phyloP scores from a whole-genome alignment of 2,329 filamentous ascomycete genomes.

The Nigrospora oryzae region DNA sequence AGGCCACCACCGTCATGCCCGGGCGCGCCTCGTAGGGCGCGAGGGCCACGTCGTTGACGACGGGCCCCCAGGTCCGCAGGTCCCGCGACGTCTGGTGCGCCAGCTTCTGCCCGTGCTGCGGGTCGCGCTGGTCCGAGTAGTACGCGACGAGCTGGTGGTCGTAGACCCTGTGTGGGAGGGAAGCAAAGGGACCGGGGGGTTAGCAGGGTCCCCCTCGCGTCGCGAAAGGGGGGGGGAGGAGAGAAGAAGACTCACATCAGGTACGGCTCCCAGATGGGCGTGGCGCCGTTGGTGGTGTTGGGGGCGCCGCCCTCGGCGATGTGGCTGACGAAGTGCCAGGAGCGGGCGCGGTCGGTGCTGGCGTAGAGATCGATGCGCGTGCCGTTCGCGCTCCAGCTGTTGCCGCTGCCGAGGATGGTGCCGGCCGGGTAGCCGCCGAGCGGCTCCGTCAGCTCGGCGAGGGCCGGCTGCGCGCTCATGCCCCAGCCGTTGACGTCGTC shows the following conservation, averaged over 20 bases:
- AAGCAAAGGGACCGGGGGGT: background rate
- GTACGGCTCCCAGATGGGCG: conserved; percentile 66
- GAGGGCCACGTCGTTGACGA: conserved; percentile 54
- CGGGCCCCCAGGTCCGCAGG: conserved; percentile 47
- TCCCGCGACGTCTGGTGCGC: conserved; percentile 54
- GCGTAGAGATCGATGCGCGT: conserved; percentile 64
- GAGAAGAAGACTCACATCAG: conserved; percentile 28
- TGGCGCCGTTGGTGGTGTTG: conserved; percentile 51
- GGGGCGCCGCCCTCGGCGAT: conserved; percentile 54
- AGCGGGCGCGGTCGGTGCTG: conserved; percentile 46
- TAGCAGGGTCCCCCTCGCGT: background rate
- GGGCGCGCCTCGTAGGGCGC: conserved; percentile 53
- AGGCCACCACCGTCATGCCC: conserved; percentile 56
- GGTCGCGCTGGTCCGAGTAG: conserved; percentile 62
- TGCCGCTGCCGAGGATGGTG: conserved; percentile 53
- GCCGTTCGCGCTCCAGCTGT: conserved; percentile 47
- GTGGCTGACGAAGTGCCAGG: conserved; percentile 58
- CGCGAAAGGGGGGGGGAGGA: background rate
- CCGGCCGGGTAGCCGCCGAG: conserved; percentile 51
- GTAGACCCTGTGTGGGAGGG: conserved; percentile 29
- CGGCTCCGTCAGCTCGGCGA: conserved; percentile 51
- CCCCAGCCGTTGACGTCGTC: conserved; percentile 58
- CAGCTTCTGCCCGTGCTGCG: conserved; percentile 58
- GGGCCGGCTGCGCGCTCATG: conserved; percentile 57
- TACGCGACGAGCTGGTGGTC: conserved; percentile 52